Evolutionary conservation across 106 monocot species (phyloP).

Genomic region (Acorus calamus): DNA sequence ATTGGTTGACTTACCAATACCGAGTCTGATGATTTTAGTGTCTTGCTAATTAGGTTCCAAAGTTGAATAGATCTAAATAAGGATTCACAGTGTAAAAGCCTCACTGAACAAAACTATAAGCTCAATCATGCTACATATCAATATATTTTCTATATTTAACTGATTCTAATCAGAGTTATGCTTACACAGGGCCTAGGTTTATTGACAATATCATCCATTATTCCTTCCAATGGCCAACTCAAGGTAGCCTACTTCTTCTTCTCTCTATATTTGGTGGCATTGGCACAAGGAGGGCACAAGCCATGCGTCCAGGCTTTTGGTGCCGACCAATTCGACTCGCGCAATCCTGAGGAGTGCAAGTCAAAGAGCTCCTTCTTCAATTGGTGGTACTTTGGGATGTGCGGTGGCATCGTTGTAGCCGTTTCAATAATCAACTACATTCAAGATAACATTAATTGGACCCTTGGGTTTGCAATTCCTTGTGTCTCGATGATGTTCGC

Average conservation of each 20-base stretch:
- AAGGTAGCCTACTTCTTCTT: conserved; percentile 43
- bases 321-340: conserved; percentile 75
- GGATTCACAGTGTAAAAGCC: no score
- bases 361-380: conserved; percentile 70
- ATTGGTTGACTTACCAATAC: no score
- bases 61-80: no score
- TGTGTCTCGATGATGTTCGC: conserved; percentile 39
- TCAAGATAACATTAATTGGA: conserved; percentile 72
- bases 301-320: conserved; percentile 82
- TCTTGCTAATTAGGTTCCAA: no score
- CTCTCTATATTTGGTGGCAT: conserved; percentile 52
- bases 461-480: conserved; percentile 69
- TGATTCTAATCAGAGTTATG: no score
- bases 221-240: neutral
- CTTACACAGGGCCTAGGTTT: no score
- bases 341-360: conserved; percentile 37
- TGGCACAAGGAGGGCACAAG: conserved; percentile 71
- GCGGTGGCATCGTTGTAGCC: conserved; percentile 15
- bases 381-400: conserved; percentile 64
- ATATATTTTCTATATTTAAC: no score
- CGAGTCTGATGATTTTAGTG: no score
- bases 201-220: no score
- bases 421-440: conserved; percentile 32
- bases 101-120: no score
- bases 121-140: no score